phyloP scores from a whole-genome alignment of 331 rosid genomes.

The Malus hybrid region DNA sequence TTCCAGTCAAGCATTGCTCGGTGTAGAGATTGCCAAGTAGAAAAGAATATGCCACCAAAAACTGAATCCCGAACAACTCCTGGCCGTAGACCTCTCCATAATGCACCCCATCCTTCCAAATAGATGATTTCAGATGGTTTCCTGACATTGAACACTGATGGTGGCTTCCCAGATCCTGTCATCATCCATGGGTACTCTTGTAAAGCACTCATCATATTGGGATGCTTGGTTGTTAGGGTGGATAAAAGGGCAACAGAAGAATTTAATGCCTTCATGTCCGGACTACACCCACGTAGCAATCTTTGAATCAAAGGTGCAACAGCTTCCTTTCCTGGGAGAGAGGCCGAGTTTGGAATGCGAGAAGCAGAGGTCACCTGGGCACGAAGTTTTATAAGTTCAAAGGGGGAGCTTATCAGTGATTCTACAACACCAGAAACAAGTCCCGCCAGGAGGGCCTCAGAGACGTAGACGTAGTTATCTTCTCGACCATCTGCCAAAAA shows the following conservation, averaged over 20 bases:
- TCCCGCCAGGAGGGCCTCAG: slow-evolving; percentile 82
- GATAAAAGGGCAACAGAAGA: slow-evolving; percentile 61
- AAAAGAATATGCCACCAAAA: slow-evolving; percentile 77
- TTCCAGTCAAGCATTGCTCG: slow-evolving; percentile 81
- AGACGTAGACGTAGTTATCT: slow-evolving; percentile 41
- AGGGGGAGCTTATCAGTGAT: slow-evolving; percentile 67
- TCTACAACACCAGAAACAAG: slow-evolving; percentile 65
- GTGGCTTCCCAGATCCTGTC: slow-evolving; percentile 88
- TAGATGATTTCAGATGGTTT: slow-evolving; percentile 54
- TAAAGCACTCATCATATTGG: slow-evolving; percentile 46
- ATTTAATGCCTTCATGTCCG: slow-evolving; percentile 58
- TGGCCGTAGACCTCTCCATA: slow-evolving; percentile 80
- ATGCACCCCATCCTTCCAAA: slow-evolving; percentile 83
- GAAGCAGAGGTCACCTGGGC: slow-evolving; percentile 68
- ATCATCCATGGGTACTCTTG: slow-evolving; percentile 90
- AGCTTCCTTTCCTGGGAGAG: slow-evolving; percentile 41
- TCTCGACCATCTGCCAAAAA: slow-evolving; percentile 66
- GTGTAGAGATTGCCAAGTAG: slow-evolving; percentile 86
- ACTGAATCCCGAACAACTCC: slow-evolving; percentile 80
- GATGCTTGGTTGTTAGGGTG: slow-evolving; percentile 58
- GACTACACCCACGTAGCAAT: slow-evolving; percentile 53
- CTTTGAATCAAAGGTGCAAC: slow-evolving; percentile 48
- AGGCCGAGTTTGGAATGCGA: slow-evolving; percentile 27
- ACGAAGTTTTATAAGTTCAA: slow-evolving; percentile 81
- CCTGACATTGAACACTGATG: slow-evolving; percentile 50